A percentile compares a stretch with the other conserved stretches of the same genome.
Evolutionary conservation across 106 monocot species (phyloP).

Genomic region (Apostasia ramifera): DNA sequence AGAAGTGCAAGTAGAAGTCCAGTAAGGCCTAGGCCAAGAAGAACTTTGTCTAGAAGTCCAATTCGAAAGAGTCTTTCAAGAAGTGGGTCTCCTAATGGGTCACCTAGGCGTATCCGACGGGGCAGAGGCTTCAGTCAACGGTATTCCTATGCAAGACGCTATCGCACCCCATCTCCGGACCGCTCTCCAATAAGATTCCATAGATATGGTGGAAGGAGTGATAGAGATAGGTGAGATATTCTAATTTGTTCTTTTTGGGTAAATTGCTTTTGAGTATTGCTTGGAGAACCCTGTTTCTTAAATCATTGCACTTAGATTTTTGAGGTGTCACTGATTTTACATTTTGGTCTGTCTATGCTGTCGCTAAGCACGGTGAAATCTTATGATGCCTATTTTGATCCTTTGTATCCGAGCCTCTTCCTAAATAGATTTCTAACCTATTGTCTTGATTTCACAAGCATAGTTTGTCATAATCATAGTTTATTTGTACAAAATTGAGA

Average conservation of each 20-base stretch:
- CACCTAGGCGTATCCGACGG: conserved; percentile 72
- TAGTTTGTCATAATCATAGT: no score
- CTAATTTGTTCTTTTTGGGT: no score
- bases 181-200: conserved; percentile 64
- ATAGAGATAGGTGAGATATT: conserved; percentile 58
- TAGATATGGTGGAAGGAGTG: conserved; percentile 60
- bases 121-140: conserved; percentile 85
- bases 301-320: no score
- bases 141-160: conserved; percentile 77
- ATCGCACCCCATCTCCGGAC: conserved; percentile 80
- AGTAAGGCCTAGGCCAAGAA: conserved; percentile 26
- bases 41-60: conserved; percentile 39
- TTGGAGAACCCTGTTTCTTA: no score
- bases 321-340: not conserved
- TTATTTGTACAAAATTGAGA: no score
- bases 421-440: no score
- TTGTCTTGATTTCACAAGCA: no score
- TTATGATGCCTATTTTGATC: not conserved
- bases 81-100: conserved; percentile 79
- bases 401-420: no score
- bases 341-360: not conserved
- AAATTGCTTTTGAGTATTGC: no score
- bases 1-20: conserved; percentile 48
- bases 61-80: conserved; percentile 55
- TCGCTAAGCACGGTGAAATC: not conserved